Base-by-base conservation (phyloP, 2,329 filamentous ascomycete species). In the Fusarium compactum region DNA sequence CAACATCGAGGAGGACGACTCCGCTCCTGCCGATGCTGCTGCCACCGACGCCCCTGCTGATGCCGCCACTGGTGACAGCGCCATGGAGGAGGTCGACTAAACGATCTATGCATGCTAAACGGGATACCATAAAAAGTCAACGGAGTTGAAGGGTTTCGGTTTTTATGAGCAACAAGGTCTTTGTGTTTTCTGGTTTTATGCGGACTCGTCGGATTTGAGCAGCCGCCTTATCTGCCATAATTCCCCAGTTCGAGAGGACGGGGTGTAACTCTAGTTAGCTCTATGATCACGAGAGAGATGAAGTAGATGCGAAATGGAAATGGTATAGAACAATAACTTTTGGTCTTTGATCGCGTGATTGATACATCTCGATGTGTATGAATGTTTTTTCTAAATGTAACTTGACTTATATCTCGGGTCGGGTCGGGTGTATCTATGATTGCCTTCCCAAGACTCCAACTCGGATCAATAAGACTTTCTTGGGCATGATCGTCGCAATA, bases 41-140 rank as follows among this genome's bases (percentile, higher is more conserved):
- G 81, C 82, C 58, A 80, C 82, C 61, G 89, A 88, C 71, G 90
- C 87, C 71, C 91, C 92, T 40, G 62, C 62, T 82, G 82, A 81
- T 50, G 83, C 82, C 64, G 85, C 85, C 72, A 85, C 91, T 73
- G 92, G 91, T 77, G 94, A 97, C 90, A 97, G 92, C 86, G 91
- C 95, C 82, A 99, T 99, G 96, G 96, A 99, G 91, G 96, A 99
- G 90, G 96, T 99, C 82, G 96, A 99, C 89, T 99, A 97, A 87
- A 78, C 46, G 65, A 67, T 63, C 66, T 38, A 70, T 58, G 47
- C 62, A 70, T 54, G 71, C 76, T 70, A 74, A 77, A 78, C 68
- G 77, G 77, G 77, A 80, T 77, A 80, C 78, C 78, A 74, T 65
- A 71, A 81, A 82, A 81, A 81, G 77, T 80, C 79, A 79, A 77